Base-by-base conservation (phyloP, 2,329 filamentous ascomycete species). In the Passalora sequoiae region DNA sequence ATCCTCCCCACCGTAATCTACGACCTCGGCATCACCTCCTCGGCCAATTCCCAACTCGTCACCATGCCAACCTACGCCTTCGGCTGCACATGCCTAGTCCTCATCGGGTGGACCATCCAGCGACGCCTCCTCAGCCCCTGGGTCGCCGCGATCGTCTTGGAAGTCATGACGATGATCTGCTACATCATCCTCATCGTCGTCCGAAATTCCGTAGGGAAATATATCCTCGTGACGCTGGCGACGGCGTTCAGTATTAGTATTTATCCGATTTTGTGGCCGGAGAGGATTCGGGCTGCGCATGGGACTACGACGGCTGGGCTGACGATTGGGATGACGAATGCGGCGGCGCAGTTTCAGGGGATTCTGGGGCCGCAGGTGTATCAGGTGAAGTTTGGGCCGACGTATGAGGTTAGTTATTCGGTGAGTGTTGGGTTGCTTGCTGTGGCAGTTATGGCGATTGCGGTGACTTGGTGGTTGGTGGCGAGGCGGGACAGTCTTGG, bases 321-420 rank as follows among this genome's bases (percentile, higher is more conserved):
- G 25, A 62, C 64, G 3, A 68, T 68, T 16, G 66, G 61, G 2
- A 46, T 69, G 10, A 68, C 65, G 4, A 67, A 66, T 40, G 59
- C 58, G 3, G 50, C 51, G 8, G 57, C 58, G 22, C 64, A 68
- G 40, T 50, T 68, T 29, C 61, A 61, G 55, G 65, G 66, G 1
- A 68, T 69, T 29, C 63, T 68, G 7, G 64, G 66, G 1, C 67
- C 66, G 10, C 65, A 67, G 48, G 63, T 68, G 4, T 69, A 69
- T 47, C 64, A 67, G 43, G 42, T 60, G 3, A 67, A 59, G 43
- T 69, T 67, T 45, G 66, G 66, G 1, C 66, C 66, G 20, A 60
- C 54, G 2, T 69, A 69, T 54, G 53, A 51, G 6, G 59, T 68
- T 9, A 67, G 63, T 47, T 69, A 64, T 50, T 55, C 58, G 6